phyloP scores from a whole-genome alignment of 108 stramenopile genomes.

The Ochromonas danica region DNA sequence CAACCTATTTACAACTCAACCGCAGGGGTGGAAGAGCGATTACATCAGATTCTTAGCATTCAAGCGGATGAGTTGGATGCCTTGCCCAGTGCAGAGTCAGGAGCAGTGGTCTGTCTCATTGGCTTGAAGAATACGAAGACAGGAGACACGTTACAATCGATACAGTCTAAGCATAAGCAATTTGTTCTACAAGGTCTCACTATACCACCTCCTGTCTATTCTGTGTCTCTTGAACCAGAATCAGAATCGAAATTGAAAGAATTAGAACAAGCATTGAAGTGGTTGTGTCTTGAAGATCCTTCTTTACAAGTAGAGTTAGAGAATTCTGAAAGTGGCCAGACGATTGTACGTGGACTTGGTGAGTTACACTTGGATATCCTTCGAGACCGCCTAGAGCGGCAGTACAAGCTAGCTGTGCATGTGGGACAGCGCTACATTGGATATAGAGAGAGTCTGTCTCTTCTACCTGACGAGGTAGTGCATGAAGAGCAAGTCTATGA shows the following conservation, averaged over 20 bases:
- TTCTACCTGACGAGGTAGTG: neutral
- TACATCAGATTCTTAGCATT: constrained; percentile 77
- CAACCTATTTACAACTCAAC: constrained; percentile 79
- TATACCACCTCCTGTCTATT: constrained; percentile 81
- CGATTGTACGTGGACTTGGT: constrained; percentile 6
- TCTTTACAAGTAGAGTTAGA: constrained; percentile 59
- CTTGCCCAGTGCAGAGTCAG: constrained; percentile 85
- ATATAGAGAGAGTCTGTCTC: constrained; percentile 5
- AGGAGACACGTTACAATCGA: constrained; percentile 85
- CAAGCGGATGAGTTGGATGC: constrained; percentile 92
- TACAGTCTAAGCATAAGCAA: constrained; percentile 93
- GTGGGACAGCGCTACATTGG: neutral
- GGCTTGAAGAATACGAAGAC: constrained; percentile 94
- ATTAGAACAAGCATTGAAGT: constrained; percentile 89
- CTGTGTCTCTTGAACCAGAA: constrained; percentile 95
- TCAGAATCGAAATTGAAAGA: constrained; percentile 83
- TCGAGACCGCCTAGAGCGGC: neutral
- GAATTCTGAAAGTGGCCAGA: constrained; percentile 6
- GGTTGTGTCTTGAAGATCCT: constrained; percentile 95
- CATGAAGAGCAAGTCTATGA: neutral
- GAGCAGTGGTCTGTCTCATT: constrained; percentile 64
- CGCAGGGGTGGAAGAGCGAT: constrained; percentile 43
- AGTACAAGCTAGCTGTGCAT: neutral
- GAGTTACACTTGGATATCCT: constrained; percentile 25
- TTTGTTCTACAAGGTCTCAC: constrained; percentile 78